Conservation (phyloP, 495 filamentous ascomycete genomes). For the Neurospora sp. region DNA sequence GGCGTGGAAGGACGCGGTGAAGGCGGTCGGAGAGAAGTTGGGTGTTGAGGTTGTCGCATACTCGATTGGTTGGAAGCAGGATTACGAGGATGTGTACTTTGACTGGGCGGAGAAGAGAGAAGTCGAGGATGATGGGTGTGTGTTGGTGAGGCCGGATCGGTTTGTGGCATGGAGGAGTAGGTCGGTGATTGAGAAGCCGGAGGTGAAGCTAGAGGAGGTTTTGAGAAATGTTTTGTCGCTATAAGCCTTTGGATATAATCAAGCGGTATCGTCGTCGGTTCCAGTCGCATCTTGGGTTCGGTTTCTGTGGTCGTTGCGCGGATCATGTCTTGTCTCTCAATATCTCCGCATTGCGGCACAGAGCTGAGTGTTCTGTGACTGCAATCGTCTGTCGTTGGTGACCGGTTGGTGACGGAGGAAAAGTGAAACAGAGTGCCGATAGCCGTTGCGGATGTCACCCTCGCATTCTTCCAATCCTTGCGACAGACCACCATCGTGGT, state of each 20-base stretch:
- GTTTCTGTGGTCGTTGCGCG: not conserved
- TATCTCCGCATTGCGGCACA: not conserved
- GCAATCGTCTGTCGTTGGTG: no score
- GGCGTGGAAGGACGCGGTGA: conserved; percentile 22
- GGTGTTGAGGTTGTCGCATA: conserved; percentile 21
- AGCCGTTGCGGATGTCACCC: not conserved
- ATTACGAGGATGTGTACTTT: conserved; percentile 31
- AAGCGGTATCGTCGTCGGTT: not conserved
- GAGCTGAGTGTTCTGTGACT: not conserved
- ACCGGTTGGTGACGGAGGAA: not conserved
- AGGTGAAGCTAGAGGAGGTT: conserved; percentile 15
- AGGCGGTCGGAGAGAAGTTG: conserved; percentile 6
- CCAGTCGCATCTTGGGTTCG: not conserved
- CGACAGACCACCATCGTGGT: not conserved
- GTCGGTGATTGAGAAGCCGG: conserved; percentile 12
- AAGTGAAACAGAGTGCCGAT: not conserved
- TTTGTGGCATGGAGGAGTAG: conserved; percentile 34
- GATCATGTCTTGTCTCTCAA: not conserved
- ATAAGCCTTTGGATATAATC: not conserved
- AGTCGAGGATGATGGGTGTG: conserved; percentile 30
- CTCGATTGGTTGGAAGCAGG: conserved; percentile 28
- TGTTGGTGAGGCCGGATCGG: conserved; percentile 33
- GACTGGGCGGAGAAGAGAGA: conserved; percentile 26
- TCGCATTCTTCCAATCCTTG: not conserved
- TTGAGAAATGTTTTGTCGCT: conserved; percentile 13